Evolutionary conservation across 352 stramenopile species (phyloP), one percentile per base, ranked within the genome.

Genomic region (Aphanomyces cochlioides): DNA sequence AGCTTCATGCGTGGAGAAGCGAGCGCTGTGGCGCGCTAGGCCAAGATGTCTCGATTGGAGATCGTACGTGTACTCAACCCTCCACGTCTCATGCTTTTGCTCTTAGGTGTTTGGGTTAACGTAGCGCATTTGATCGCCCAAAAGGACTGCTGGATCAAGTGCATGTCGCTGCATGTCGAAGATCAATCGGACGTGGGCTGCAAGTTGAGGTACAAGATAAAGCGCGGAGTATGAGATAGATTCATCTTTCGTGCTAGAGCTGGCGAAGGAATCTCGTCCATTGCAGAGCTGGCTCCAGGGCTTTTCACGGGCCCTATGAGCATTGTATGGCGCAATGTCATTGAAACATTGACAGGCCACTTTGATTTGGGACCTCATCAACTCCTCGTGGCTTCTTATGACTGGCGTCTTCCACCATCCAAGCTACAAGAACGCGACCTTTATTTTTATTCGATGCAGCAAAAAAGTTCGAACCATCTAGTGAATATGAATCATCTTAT

Each of bases 361-460:
- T 93, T 93, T 48, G 75, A 81, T 38, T 67, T 92, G 17, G 83
- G 83, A 21, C 82, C 83, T 4, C 76, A 89, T 13, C 79, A 92
- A 72, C 67, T 93, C 37, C 63, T 93, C 45, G 83, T 93, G 6
- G 85, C 85, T 8, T 75, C 84, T 5, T 93, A 93, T 66, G 85
- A 93, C 77, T 93, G 85, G 85, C 78, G 85, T 28, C 71, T 93
- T n/a, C 85, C 85, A 40, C 81, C 85, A 5, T 81, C 82, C 56
- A 84, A 82, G 43, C 65, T 93, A 13, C 82, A 93, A 53, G 73
- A 87, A 43, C 85, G 85, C 15, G 85, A 93, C 72, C 80, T 87
- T 34, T 93, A 82, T 68, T 93, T 92, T 66, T 79, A 77, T 47
- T 79, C 75, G 40, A 81, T 93, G 67, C 89, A 85, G 74, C 78